These are phyloP conservation scores for Geranium rotundifolium DNA, from an alignment of 345 rosid species.

Conservation along the genomic window DNA sequence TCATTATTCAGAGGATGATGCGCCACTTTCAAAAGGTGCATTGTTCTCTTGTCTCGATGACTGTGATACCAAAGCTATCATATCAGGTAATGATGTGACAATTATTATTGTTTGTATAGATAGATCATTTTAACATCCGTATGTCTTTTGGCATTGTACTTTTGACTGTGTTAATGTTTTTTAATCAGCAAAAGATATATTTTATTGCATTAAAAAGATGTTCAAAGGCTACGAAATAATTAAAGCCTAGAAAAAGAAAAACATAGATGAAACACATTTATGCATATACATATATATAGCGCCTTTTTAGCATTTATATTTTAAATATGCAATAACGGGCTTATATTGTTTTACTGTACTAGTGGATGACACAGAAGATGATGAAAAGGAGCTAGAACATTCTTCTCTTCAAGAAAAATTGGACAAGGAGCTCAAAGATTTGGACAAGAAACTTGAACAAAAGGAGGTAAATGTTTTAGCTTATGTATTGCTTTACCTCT, in stretches of 20 bases:
- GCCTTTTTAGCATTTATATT: neutral
- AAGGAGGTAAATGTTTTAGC: constrained; percentile 58
- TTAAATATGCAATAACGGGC: neutral
- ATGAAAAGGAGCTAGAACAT: constrained; percentile 78
- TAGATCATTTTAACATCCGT: neutral
- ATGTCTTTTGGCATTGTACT: too few relatives aligned
- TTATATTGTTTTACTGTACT: neutral
- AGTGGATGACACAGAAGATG: constrained; percentile 58
- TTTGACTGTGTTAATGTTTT: too few relatives aligned
- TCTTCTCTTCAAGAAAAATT: constrained; percentile 79
- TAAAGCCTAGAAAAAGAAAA: too few relatives aligned
- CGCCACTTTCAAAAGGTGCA: constrained; percentile 33
- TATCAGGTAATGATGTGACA: constrained; percentile 32
- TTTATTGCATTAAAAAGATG: too few relatives aligned
- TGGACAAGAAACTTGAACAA: constrained; percentile 79
- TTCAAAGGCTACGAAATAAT: too few relatives aligned
- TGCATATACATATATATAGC: too few relatives aligned
- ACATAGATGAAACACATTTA: too few relatives aligned
- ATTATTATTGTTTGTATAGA: neutral
- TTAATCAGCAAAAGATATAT: too few relatives aligned
- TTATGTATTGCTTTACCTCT: too few relatives aligned
- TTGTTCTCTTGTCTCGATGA: constrained; percentile 47
- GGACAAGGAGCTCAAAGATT: constrained; percentile 81
- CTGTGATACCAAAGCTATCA: constrained; percentile 35
- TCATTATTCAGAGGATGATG: constrained; percentile 48